A percentile compares a stretch with the other conserved stretches of the same genome.
These are phyloP conservation scores for Dimocarpus longan DNA, from an alignment of 345 rosid species.

Conservation along the genomic window DNA sequence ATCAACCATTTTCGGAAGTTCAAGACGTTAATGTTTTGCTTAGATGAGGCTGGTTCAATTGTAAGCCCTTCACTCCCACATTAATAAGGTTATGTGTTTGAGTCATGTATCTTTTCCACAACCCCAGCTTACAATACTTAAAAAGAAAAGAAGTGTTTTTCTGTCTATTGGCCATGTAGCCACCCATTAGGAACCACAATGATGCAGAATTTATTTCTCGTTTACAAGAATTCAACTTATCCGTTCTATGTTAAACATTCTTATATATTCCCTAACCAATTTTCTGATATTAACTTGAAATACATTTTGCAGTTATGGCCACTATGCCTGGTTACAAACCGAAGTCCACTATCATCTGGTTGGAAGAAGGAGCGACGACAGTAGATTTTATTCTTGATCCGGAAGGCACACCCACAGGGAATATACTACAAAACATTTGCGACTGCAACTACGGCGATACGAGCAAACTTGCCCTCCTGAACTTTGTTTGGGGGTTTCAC, in stretches of 20 bases:
- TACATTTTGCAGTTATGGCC: constrained; percentile 56
- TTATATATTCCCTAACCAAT: neutral
- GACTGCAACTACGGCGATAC: constrained; percentile 42
- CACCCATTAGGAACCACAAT: neutral
- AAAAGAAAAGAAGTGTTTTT: too few relatives aligned
- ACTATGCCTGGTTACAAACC: constrained; percentile 70
- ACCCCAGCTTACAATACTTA: too few relatives aligned
- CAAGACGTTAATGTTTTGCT: neutral
- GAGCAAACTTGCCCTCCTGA: constrained; percentile 32
- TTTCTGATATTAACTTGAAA: constrained; percentile 4
- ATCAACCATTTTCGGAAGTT: neutral
- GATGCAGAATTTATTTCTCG: neutral
- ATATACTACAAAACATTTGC: constrained; percentile 35
- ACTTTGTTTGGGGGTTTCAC: constrained; percentile 43
- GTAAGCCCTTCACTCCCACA: too few relatives aligned
- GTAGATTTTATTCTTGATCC: constrained; percentile 86
- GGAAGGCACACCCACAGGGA: constrained; percentile 36
- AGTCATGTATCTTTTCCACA: too few relatives aligned
- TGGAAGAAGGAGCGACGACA: constrained; percentile 61
- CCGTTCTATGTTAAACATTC: neutral
- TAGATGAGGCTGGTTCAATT: too few relatives aligned
- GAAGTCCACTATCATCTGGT: constrained; percentile 60
- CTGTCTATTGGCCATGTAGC: neutral
- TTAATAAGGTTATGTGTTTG: too few relatives aligned
- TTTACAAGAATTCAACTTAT: neutral